These are phyloP conservation scores for Actinomucor elegans DNA, from an alignment of 371 early-diverging fungal genomes.

Conservation along the genomic window DNA sequence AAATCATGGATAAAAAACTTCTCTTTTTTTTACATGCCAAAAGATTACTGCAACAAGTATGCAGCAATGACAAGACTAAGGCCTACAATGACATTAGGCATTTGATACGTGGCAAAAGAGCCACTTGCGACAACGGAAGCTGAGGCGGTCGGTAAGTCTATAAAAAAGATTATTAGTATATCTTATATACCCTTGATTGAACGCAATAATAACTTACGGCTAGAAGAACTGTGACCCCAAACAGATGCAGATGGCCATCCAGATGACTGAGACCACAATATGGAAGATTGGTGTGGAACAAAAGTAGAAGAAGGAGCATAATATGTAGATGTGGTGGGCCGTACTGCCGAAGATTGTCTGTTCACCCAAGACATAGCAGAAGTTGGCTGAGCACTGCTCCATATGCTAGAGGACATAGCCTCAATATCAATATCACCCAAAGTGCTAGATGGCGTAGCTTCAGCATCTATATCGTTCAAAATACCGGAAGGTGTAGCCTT, in stretches of 20 bases:
- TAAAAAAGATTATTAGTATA: neutral
- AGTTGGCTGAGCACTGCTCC: neutral
- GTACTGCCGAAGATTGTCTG: neutral
- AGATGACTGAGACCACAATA: neutral
- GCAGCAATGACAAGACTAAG: slow-evolving; percentile 1
- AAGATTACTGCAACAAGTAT: slow-evolving; percentile 4
- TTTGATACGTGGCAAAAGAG: neutral
- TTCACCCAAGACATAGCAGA: neutral
- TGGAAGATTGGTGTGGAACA: slow-evolving; percentile 1
- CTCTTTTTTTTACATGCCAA: no score
- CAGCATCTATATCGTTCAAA: neutral
- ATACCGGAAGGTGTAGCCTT: no score
- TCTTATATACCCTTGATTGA: neutral
- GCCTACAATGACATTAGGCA: slow-evolving; percentile 4
- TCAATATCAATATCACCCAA: neutral
- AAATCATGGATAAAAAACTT: no score
- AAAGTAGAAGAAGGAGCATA: neutral
- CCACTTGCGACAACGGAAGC: slow-evolving; percentile 1
- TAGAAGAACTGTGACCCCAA: slow-evolving; percentile 1
- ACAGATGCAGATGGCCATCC: neutral
- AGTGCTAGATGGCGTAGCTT: neutral
- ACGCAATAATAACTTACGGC: neutral
- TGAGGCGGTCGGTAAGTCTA: neutral
- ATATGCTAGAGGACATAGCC: neutral
- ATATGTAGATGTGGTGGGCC: neutral